Evolutionary conservation across 257 asterid species (phyloP).

Genomic region (Solanum ahanhuiri): DNA sequence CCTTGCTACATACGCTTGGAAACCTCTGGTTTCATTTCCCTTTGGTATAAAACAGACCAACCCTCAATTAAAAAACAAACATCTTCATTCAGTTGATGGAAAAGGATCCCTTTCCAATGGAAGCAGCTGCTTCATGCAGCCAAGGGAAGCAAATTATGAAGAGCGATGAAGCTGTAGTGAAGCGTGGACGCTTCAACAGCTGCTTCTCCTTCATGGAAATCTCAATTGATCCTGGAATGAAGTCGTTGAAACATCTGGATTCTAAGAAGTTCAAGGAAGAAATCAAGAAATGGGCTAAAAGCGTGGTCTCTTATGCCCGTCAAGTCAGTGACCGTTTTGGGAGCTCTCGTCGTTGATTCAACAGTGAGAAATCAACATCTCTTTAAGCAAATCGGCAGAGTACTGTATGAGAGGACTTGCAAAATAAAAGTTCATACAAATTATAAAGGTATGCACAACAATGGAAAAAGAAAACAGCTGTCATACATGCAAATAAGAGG

Average conservation of each 20-base stretch:
- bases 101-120: conserved; percentile 8
- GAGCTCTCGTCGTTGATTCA: conserved; percentile 22
- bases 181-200: conserved; percentile 14
- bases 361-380: not conserved
- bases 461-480: not conserved
- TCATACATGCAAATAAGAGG: not conserved
- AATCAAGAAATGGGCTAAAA: conserved; percentile 84
- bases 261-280: conserved; percentile 59
- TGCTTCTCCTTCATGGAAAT: conserved; percentile 54
- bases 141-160: not conserved
- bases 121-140: conserved; percentile 3
- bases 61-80: not conserved
- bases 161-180: conserved; percentile 1
- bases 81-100: conserved; percentile 15
- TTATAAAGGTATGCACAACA: not conserved
- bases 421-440: not conserved
- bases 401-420: not conserved
- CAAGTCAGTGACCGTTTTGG: conserved; percentile 52
- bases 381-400: not conserved
- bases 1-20: conserved; percentile 16
- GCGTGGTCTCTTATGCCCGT: conserved; percentile 55
- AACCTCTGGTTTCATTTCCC: not conserved
- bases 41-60: not conserved
- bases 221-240: conserved; percentile 50
- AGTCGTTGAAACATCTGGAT: conserved; percentile 62